phyloP scores from a whole-genome alignment of 805 yeast genomes.

The Komagataella populi region DNA sequence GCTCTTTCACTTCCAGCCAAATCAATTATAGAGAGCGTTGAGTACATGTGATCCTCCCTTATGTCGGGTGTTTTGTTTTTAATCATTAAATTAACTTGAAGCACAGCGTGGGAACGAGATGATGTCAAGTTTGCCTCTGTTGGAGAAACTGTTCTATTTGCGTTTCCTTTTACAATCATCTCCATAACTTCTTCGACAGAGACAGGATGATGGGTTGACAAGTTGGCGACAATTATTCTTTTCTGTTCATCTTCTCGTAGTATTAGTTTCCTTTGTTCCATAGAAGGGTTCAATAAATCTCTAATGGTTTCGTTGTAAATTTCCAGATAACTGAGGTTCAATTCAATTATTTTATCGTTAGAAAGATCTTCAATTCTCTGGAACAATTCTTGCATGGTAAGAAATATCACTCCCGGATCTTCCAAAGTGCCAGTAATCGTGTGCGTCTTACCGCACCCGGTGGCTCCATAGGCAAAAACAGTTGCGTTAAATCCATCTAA shows the following conservation, averaged over 20 bases:
- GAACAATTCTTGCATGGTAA: slow-evolving; percentile 69
- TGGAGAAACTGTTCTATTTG: slow-evolving; percentile 68
- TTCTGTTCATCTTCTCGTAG: slow-evolving; percentile 62
- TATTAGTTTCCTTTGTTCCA: slow-evolving; percentile 28
- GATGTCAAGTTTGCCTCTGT: slow-evolving; percentile 88
- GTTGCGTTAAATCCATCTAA: slow-evolving; percentile 84
- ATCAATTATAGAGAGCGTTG: slow-evolving; percentile 80
- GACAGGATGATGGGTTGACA: slow-evolving; percentile 47
- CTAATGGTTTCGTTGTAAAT: slow-evolving; percentile 84
- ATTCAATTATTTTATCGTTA: slow-evolving; percentile 43
- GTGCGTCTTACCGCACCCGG: slow-evolving; percentile 96
- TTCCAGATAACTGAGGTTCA: slow-evolving; percentile 66
- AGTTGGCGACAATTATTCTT: slow-evolving; percentile 56
- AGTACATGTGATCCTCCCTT: slow-evolving; percentile 55
- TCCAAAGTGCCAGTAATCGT: slow-evolving; percentile 70
- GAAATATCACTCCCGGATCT: slow-evolving; percentile 67
- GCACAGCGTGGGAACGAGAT: slow-evolving; percentile 87
- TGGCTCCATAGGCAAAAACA: slow-evolving; percentile 92
- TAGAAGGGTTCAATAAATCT: slow-evolving; percentile 55
- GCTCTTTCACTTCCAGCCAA: slow-evolving; percentile 95
- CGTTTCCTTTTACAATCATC: slow-evolving; percentile 56
- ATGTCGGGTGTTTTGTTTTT: slow-evolving; percentile 46
- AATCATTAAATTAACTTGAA: slow-evolving; percentile 63
- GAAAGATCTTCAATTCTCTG: slow-evolving; percentile 37
- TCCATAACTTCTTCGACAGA: slow-evolving; percentile 70